Conservation (phyloP, 2,329 filamentous ascomycete species). For the Stemphylium vesicarium region DNA sequence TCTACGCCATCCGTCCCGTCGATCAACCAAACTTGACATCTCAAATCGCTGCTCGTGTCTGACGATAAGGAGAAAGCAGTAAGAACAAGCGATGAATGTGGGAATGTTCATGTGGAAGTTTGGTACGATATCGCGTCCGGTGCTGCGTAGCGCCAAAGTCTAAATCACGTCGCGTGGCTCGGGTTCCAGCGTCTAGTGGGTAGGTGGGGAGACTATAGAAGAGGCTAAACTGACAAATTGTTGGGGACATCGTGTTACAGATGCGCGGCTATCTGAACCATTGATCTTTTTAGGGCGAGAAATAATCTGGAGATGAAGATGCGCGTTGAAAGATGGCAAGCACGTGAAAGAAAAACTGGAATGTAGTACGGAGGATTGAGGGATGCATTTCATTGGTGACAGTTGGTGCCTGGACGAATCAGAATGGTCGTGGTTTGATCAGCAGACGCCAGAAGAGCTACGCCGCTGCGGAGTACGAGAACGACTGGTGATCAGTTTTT, state of each 20-base stretch:
- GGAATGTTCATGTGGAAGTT: slow-evolving; percentile 2
- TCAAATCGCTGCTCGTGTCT: no score
- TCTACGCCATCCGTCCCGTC: no score
- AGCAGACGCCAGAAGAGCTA: neutral
- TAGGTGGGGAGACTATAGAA: neutral
- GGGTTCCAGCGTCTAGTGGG: neutral
- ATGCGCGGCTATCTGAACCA: neutral
- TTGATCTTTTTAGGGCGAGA: neutral
- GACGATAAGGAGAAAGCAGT: neutral
- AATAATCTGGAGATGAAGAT: neutral
- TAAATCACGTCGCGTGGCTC: neutral
- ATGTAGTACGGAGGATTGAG: neutral
- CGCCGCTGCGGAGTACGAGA: no score
- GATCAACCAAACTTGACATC: no score
- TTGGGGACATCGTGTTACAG: neutral
- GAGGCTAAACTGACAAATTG: slow-evolving; percentile 1
- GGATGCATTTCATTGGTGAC: no score
- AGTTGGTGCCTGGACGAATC: no score
- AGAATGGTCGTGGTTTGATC: neutral
- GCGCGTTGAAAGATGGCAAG: neutral
- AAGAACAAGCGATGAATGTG: neutral
- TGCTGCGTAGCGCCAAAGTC: slow-evolving; percentile 7
- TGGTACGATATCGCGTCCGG: slow-evolving; percentile 11
- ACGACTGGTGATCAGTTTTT: no score
- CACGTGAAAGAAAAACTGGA: neutral